Conservation (phyloP, 129 eudicot genomes). For the Dittrichia graveolens region DNA sequence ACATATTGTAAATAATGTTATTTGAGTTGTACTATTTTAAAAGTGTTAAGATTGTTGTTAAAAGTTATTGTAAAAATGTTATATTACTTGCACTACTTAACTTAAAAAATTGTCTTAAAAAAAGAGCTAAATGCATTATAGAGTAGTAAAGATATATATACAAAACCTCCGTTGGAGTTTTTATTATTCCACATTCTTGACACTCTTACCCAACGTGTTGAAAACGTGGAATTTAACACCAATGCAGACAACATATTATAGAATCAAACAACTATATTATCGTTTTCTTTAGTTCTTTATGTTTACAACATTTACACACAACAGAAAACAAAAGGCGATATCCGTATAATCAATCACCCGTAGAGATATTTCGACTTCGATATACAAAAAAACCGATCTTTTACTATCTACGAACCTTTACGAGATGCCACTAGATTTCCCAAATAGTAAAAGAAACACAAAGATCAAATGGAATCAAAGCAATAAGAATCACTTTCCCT, state of each 20-base stretch:
- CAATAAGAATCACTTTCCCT: slow-evolving; percentile 13
- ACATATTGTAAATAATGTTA: too few relatives aligned
- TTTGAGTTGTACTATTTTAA: too few relatives aligned
- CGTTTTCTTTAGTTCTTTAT: slow-evolving; percentile 19
- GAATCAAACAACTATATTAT: slow-evolving; percentile 11
- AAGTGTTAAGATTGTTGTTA: too few relatives aligned
- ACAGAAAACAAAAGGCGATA: slow-evolving; percentile 3
- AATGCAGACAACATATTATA: slow-evolving; percentile 1
- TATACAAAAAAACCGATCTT: slow-evolving; percentile 15
- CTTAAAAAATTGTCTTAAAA: too few relatives aligned
- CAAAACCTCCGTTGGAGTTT: too few relatives aligned
- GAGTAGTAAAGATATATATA: too few relatives aligned
- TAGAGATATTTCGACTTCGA: slow-evolving; percentile 18
- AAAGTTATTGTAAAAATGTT: too few relatives aligned
- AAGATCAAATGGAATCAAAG: background rate
- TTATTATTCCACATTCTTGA: background rate
- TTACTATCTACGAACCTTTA: slow-evolving; percentile 5
- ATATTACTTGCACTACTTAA: too few relatives aligned
- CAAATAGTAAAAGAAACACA: slow-evolving; percentile 1
- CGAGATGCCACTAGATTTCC: slow-evolving; percentile 21
- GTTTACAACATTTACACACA: slow-evolving; percentile 24
- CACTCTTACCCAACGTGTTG: background rate
- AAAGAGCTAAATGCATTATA: too few relatives aligned
- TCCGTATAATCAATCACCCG: background rate
- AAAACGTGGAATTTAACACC: slow-evolving; percentile 11